Base-by-base conservation (phyloP, 208 protist species). In the Trypanosoma cruzi region DNA sequence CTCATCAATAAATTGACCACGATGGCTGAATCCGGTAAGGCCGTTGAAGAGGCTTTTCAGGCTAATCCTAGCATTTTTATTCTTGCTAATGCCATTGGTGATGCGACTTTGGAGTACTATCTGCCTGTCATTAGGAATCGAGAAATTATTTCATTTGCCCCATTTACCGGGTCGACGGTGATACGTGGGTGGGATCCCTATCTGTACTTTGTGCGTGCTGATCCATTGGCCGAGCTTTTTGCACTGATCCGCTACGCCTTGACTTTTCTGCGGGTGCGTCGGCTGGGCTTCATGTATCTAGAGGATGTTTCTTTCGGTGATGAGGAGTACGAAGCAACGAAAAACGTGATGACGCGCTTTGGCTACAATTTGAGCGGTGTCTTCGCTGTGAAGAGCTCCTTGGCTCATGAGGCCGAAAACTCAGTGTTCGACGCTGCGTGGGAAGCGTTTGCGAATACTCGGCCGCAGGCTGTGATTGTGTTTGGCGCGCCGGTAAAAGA, bases 251-350 rank as follows among this genome's bases (percentile, higher is more conserved):
- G 57, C 20, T 70, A 81, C 64, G 49, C 68, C 24, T 5, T 37
- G 28, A 28, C 5, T 49, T 26, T 53, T 36, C 31, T 71, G 22
- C 42, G 44, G 34, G 36, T 72, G 20, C 52, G 29, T 3, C 32
- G 65, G 42, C 52, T 70, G 13, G 65, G 65, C 4, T 88, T 86
- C 59, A 90, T 88, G 81, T 83, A 84, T 68, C 70, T 88, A 34
- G 60, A 56, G 3, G 65, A 54, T 29, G 49, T 78, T 0, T 53
- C 59, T 14, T 79, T 81, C 32, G n/a, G n/a, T n/a, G n/a, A n/a
- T n/a, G n/a, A n/a, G n/a, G n/a, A n/a, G n/a, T n/a, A n/a, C n/a
- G n/a, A n/a, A n/a, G n/a, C n/a, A n/a, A n/a, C n/a, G n/a, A n/a
- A n/a, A n/a, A n/a, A n/a, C n/a, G n/a, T n/a, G n/a, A n/a, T n/a